phyloP scores from a whole-genome alignment of 2,329 filamentous ascomycete species.

The Elsinoe arachidis region DNA sequence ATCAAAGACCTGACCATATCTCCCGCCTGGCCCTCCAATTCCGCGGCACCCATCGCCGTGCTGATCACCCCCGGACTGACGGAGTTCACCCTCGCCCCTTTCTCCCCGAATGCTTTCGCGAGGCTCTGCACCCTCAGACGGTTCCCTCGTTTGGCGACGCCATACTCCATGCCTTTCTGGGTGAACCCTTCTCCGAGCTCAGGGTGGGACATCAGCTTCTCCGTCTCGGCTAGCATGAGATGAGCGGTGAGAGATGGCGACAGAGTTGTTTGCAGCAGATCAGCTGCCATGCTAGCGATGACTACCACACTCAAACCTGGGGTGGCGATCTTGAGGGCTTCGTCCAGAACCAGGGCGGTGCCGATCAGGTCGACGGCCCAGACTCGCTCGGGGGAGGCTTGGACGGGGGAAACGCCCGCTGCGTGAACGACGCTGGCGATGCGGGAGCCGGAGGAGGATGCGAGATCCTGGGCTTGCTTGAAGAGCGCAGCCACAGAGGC shows the following conservation, averaged over 20 bases:
- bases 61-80: slow-evolving; percentile 5
- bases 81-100: background rate
- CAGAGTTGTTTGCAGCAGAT: background rate
- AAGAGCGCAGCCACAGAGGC: background rate
- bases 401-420: background rate
- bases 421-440: background rate
- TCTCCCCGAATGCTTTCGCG: background rate
- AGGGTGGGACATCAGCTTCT: background rate
- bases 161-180: background rate
- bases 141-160: background rate
- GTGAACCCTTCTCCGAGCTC: background rate
- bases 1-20: background rate
- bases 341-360: background rate
- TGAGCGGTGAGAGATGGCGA: background rate
- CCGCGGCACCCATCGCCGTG: background rate
- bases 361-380: background rate
- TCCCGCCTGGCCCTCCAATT: background rate
- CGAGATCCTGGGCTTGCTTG: background rate
- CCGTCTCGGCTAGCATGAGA: background rate
- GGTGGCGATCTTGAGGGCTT: background rate
- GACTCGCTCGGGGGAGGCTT: background rate
- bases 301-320: background rate
- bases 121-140: background rate
- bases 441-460: background rate
- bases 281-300: background rate